These are phyloP conservation scores for Xylariaceae sp. DNA, from an alignment of 2,329 filamentous ascomycete species.

Conservation along the genomic window DNA sequence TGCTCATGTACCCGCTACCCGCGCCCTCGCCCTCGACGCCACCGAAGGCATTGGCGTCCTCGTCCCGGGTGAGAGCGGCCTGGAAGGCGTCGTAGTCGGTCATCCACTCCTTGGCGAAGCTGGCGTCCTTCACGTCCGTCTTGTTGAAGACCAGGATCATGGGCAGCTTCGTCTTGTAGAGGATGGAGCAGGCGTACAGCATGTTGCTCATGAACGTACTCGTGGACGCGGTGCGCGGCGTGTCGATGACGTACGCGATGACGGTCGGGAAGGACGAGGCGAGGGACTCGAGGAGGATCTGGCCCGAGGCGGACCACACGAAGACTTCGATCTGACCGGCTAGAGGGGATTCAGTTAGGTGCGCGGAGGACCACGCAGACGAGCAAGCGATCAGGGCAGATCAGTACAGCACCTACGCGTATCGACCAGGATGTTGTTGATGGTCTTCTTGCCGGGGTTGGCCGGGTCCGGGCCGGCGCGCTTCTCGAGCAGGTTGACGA, in stretches of 20 bases:
- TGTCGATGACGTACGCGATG: constrained; percentile 96
- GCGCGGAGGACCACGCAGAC: too few species aligned
- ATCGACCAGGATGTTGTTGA: constrained; percentile 84
- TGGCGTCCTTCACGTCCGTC: constrained; percentile 86
- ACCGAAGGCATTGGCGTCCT: constrained; percentile 69
- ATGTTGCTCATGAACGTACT: constrained; percentile 99
- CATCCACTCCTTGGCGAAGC: constrained; percentile 98
- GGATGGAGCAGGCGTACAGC: constrained; percentile 96
- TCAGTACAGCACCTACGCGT: constrained; percentile 45
- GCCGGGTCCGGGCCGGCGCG: constrained; percentile 59
- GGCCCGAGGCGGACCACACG: constrained; percentile 93
- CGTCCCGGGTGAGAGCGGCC: constrained; percentile 70
- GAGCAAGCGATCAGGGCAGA: too few species aligned
- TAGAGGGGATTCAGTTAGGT: constrained; percentile 12
- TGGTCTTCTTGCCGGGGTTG: constrained; percentile 52
- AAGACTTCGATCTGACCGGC: constrained; percentile 97
- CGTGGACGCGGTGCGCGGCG: constrained; percentile 83
- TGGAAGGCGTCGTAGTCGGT: constrained; percentile 97
- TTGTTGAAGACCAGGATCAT: constrained; percentile 99
- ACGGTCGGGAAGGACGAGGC: constrained; percentile 94
- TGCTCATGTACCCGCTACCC: constrained; percentile 93
- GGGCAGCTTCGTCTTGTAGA: constrained; percentile 96
- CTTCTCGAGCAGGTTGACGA: constrained; percentile 84
- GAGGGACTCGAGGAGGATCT: constrained; percentile 85
- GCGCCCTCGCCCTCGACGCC: constrained; percentile 61